Base-by-base conservation (phyloP, 2,329 filamentous ascomycete species). In the Neonectria hederae region DNA sequence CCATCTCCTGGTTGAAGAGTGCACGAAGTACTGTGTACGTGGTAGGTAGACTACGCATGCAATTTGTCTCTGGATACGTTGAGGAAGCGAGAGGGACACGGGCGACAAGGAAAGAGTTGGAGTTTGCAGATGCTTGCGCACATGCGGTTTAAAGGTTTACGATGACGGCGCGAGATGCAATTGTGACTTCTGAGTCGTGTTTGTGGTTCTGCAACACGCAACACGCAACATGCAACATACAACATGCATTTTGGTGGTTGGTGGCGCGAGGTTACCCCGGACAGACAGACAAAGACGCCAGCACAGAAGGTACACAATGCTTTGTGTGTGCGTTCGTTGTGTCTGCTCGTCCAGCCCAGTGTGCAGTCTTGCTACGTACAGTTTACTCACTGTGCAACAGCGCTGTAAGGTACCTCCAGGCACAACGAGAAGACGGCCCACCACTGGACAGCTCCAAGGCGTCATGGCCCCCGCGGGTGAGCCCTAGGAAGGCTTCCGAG, bases 401-500 rank as follows among this genome's bases (percentile, higher is more conserved):
- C 26, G 46, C 26, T 19, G 46, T 49, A n/a, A 49, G 56, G 55
- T 51, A 58, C 55, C 46, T 49, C 19, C 54, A 46, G 45, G 43
- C 43, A 24, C 43, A 24, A 38, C 30, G 11, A 32, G n/a, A 11
- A 11, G 30, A 11, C 2, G 11, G 30, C 30, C 30, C 28, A 9
- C 30, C 30, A 13, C 14, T 38, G 35, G 14, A 17, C 14, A 35
- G 32, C 32, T 35, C 32, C 19, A 22, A 8, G 22, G 22, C 43
- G 22, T 26, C 43, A 26, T 58, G 28, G 46, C 32, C 24, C 40
- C 40, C 32, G 51, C 52, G 58, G 58, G 53, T 61, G 30, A 54
- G 59, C 59, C 59, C 53, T 57, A 62, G 45, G 43, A 17, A 48
- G 24, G 11, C 22, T 48, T 48, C 45, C 45, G 45, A 53, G 42